Conservation (phyloP, 2,329 filamentous ascomycete genomes). For the Rosellinia necatrix region DNA sequence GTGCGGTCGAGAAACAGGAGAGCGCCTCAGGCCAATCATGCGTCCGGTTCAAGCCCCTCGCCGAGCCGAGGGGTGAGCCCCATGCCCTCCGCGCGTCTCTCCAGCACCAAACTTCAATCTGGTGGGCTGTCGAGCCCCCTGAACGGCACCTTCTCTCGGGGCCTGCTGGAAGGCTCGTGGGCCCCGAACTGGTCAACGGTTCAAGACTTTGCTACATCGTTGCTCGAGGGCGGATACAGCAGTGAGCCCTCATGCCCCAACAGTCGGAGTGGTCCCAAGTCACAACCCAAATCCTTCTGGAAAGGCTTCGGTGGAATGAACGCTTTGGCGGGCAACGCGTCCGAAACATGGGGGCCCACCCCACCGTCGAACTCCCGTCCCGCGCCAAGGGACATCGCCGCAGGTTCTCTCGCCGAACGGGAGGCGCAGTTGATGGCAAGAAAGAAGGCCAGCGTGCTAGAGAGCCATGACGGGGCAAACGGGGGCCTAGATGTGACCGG, state of each 20-base stretch:
- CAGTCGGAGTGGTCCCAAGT: slow-evolving; percentile 38
- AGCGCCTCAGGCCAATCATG: slow-evolving; percentile 40
- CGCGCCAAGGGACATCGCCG: slow-evolving; percentile 54
- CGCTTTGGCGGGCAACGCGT: slow-evolving; percentile 33
- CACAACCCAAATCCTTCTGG: slow-evolving; percentile 39
- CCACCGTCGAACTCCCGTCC: slow-evolving; percentile 48
- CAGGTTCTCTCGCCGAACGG: slow-evolving; percentile 58
- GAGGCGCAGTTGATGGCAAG: slow-evolving; percentile 60
- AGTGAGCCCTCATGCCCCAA: slow-evolving; percentile 42
- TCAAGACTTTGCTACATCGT: slow-evolving; percentile 56
- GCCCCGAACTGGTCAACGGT: slow-evolving; percentile 60
- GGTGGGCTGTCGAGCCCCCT: slow-evolving; percentile 38
- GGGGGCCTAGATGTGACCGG: slow-evolving; percentile 60
- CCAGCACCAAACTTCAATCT: slow-evolving; percentile 34
- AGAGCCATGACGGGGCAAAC: slow-evolving; percentile 65
- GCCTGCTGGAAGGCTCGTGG: slow-evolving; percentile 57
- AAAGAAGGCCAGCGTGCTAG: slow-evolving; percentile 62
- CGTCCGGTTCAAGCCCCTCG: slow-evolving; percentile 41
- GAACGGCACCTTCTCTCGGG: slow-evolving; percentile 43
- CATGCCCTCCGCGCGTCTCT: slow-evolving; percentile 50
- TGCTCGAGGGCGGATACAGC: slow-evolving; percentile 44
- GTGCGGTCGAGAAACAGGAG: slow-evolving; percentile 58
- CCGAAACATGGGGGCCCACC: slow-evolving; percentile 55
- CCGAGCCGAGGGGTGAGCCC: slow-evolving; percentile 55
- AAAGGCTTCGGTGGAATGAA: slow-evolving; percentile 35